Base-by-base conservation (phyloP, 225 moss, liverwort and hornwort species). In the Anthoceros angustus region DNA sequence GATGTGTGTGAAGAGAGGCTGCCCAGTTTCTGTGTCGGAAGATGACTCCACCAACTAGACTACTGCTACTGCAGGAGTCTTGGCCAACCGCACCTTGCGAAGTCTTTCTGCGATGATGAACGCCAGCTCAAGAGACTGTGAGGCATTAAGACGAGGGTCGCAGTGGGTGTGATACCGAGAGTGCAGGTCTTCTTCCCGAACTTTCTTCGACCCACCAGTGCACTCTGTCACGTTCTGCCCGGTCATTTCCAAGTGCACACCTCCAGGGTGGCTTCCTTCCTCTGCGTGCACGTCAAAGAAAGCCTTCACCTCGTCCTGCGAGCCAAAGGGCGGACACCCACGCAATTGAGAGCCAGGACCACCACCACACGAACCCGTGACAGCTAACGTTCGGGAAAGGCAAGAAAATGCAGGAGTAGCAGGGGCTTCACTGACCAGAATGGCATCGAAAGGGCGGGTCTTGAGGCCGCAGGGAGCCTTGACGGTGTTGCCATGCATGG, bases 401-500 rank as follows among this genome's bases (percentile, higher is more conserved):
- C 65, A 40, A 10, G 12, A 65, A 48, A 1, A 42, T 5, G 10
- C 42, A 42, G 42, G 18, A 66, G n/a, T 43, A 21, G 23, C 24
- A 8, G 45, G 16, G 16, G 16, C 45, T 11, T 5, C 16, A 63
- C 77, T 69, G 16, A 81, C 84, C 77, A 78, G 64, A 55, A 82
- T 82, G 66, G 74, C 81, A 64, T 81, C 77, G 23, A 77, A 84
- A 5, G 84, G 84, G 11, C 84, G 81, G 14, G 84, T 84, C 73
- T 79, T 84, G 55, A 82, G 71, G 42, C 84, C 84, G 42, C 75
- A 79, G 11, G 79, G 79, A 5, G 82, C 77, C 63, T 82, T 77
- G 71, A 84, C 74, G 11, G 82, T 82, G 46, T 84, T 84, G 23
- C 84, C 84, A 68, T 84, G 79, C 82, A 84, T 84, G 39, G 84